phyloP scores from a whole-genome alignment of 1,284 basidiomycete genomes.

The Sporisorium iseilematis-ciliati region DNA sequence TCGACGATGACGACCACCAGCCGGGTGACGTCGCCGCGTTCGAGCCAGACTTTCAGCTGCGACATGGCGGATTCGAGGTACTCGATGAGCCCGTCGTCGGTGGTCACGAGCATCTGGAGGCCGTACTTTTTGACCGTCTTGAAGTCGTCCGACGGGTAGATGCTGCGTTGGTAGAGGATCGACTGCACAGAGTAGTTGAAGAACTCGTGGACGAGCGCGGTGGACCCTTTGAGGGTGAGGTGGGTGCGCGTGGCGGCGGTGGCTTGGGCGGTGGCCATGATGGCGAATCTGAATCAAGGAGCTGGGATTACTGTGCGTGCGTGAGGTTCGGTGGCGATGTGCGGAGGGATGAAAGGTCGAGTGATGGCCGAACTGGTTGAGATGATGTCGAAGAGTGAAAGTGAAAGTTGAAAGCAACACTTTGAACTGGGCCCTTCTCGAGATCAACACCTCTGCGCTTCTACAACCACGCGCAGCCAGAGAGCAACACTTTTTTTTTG shows the following conservation, averaged over 20 bases:
- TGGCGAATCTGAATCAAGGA: too few relatives aligned
- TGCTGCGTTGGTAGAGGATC: constrained; percentile 94
- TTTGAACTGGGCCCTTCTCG: too few relatives aligned
- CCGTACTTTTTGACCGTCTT: constrained; percentile 85
- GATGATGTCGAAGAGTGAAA: too few relatives aligned
- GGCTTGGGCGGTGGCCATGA: constrained; percentile 55
- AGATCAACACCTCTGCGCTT: too few relatives aligned
- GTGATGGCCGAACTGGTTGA: too few relatives aligned
- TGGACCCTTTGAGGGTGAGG: constrained; percentile 90
- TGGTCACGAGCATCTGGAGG: constrained; percentile 91
- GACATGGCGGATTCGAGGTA: constrained; percentile 91
- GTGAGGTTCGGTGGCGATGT: neutral
- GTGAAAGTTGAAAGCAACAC: too few relatives aligned
- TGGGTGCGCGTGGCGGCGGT: constrained; percentile 63
- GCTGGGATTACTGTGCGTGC: neutral
- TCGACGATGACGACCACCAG: constrained; percentile 96
- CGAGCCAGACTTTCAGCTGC: constrained; percentile 82
- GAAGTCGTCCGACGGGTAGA: constrained; percentile 98
- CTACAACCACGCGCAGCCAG: too few relatives aligned
- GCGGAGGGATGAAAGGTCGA: too few relatives aligned
- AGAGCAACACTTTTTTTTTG: too few relatives aligned
- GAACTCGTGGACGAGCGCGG: constrained; percentile 95
- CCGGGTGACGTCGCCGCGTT: constrained; percentile 88
- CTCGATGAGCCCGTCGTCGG: constrained; percentile 89
- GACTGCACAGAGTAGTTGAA: constrained; percentile 89